Conservation (phyloP, 257 asterid species). For the Leonotis leonurus region DNA sequence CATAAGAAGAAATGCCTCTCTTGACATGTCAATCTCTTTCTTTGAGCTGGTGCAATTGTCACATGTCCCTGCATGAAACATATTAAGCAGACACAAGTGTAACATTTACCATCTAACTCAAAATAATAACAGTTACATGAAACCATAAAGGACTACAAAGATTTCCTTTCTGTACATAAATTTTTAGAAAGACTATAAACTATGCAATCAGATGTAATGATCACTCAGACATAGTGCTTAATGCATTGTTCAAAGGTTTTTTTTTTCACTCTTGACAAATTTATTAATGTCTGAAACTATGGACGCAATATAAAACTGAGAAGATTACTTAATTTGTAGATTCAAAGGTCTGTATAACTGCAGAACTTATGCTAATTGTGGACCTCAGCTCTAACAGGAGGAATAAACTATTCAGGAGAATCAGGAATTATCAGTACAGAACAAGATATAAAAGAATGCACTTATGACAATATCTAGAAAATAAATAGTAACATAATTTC, state of each 20-base stretch:
- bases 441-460: not conserved
- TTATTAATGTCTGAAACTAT: not conserved
- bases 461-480: not conserved
- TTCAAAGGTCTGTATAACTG: not conserved
- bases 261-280: not conserved
- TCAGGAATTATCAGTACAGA: not conserved
- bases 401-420: not conserved
- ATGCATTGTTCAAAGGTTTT: not conserved
- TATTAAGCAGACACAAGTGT: conserved; percentile 4
- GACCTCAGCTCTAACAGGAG: not conserved
- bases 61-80: conserved; percentile 59
- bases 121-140: not conserved
- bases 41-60: conserved; percentile 80
- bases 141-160: conserved; percentile 2
- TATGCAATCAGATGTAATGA: not conserved
- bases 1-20: conserved; percentile 90
- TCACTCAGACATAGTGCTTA: not conserved
- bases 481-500: conserved; percentile 14
- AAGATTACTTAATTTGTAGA: not conserved
- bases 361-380: not conserved
- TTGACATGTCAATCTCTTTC: conserved; percentile 67
- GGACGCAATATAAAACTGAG: not conserved
- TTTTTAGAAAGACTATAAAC: not conserved
- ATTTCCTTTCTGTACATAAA: not conserved
- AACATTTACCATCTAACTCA: not conserved